phyloP scores from a whole-genome alignment of 2,329 filamentous ascomycete species.

The Neonectria faginata region DNA sequence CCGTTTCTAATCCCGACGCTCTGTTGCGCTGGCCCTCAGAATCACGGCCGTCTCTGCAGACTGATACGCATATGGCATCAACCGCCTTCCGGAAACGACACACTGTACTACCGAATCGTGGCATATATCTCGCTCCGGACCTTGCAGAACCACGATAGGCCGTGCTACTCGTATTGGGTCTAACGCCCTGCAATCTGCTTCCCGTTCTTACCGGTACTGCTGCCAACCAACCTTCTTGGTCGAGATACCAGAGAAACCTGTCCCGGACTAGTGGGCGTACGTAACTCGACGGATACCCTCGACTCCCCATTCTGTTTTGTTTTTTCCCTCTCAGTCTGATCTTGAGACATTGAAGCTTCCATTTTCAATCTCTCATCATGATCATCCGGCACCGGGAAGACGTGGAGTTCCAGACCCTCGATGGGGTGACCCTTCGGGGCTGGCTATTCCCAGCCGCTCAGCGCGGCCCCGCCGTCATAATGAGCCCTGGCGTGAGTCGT shows the following conservation, averaged over 20 bases:
- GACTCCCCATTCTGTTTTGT: not conserved
- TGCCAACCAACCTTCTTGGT: not conserved
- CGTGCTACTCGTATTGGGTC: slow-evolving; percentile 7
- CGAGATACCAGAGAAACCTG: not conserved
- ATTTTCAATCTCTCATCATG: slow-evolving; percentile 11
- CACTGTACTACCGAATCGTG: not conserved
- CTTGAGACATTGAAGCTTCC: not conserved
- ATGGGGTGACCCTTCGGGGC: slow-evolving; percentile 54
- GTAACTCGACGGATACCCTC: slow-evolving; percentile 2
- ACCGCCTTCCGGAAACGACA: not conserved
- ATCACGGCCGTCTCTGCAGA: slow-evolving; percentile 14
- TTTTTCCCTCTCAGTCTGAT: not conserved
- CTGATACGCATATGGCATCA: slow-evolving; percentile 1
- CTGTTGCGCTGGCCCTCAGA: slow-evolving; percentile 9
- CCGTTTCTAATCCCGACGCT: slow-evolving; percentile 4
- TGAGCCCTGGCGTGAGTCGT: slow-evolving; percentile 45
- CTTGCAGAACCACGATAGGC: slow-evolving; percentile 4
- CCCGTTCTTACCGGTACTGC: not conserved
- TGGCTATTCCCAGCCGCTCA: slow-evolving; percentile 49
- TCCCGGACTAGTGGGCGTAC: not conserved
- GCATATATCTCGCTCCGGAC: not conserved
- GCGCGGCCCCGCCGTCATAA: slow-evolving; percentile 45
- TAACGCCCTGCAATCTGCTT: not conserved
- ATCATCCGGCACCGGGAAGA: slow-evolving; percentile 35
- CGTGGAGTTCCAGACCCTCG: slow-evolving; percentile 56